Conservation (phyloP, 345 rosid genomes). For the Corchorus olitorius region DNA sequence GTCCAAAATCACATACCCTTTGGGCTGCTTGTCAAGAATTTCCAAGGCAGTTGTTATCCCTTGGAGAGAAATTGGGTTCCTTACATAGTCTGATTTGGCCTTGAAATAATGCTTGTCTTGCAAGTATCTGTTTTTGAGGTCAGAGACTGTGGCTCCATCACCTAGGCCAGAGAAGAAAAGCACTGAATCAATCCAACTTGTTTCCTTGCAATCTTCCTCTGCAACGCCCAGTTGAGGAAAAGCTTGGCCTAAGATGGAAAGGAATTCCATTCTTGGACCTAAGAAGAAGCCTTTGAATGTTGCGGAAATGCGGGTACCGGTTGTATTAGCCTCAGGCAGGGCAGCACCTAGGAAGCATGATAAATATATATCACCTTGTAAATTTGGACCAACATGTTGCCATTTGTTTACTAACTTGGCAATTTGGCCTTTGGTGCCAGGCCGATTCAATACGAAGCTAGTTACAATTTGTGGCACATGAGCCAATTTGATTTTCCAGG, state of each 20-base stretch:
- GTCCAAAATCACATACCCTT: conserved; percentile 42
- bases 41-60: conserved; percentile 35
- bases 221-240: conserved; percentile 44
- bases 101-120: conserved; percentile 45
- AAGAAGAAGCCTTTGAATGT: conserved; percentile 53
- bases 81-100: conserved; percentile 60
- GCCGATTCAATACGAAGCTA: conserved; percentile 36
- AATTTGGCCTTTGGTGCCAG: conserved; percentile 26
- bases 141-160: conserved; percentile 27
- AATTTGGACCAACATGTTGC: conserved; percentile 46
- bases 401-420: conserved; percentile 40
- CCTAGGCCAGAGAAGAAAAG: conserved; percentile 44
- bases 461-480: conserved; percentile 47
- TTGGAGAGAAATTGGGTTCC: conserved; percentile 30
- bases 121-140: conserved; percentile 31
- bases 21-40: conserved; percentile 36
- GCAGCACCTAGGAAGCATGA: conserved; percentile 41
- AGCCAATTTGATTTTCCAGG: conserved; percentile 49
- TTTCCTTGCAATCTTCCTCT: conserved; percentile 46
- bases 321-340: conserved; percentile 24
- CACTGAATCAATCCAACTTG: conserved; percentile 57
- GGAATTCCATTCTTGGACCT: conserved; percentile 36
- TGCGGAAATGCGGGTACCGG: conserved; percentile 33
- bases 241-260: conserved; percentile 24
- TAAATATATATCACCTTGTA: conserved; percentile 40